Percentiles rank a stretch among this genome's conserved stretches.
These are phyloP conservation scores for Schizothecium vesticola DNA, from an alignment of 495 filamentous ascomycete genomes.

Conservation along the genomic window DNA sequence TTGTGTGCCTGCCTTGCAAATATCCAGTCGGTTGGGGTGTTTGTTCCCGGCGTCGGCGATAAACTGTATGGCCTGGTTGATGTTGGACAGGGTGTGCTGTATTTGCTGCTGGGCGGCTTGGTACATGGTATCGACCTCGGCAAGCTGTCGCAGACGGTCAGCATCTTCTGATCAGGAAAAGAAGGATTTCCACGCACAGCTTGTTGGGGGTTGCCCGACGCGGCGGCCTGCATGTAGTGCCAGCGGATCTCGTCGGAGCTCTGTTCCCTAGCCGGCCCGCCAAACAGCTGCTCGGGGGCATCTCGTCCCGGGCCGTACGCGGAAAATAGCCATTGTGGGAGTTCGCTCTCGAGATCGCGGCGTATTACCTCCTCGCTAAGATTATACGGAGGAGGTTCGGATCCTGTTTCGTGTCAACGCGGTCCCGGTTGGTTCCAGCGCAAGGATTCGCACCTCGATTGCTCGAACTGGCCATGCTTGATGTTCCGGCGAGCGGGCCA, in stretches of 20 bases:
- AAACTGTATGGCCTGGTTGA: conserved; percentile 68
- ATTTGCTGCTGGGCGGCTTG: conserved; percentile 63
- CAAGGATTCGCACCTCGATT: not conserved
- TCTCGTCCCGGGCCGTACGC: conserved; percentile 68
- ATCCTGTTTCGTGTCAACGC: not conserved
- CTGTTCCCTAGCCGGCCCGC: conserved; percentile 69
- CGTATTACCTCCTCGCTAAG: conserved; percentile 54
- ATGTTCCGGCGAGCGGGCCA: conserved; percentile 20
- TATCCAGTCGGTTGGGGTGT: conserved; percentile 77
- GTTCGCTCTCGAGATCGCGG: conserved; percentile 60
- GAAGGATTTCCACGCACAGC: conserved; percentile 43
- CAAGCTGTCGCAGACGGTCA: conserved; percentile 34
- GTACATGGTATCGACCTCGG: conserved; percentile 57
- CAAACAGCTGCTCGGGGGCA: conserved; percentile 73
- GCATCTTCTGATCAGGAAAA: not conserved
- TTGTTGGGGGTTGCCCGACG: conserved; percentile 55
- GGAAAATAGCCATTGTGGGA: conserved; percentile 78
- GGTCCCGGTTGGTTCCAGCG: not conserved
- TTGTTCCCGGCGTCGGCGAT: conserved; percentile 60
- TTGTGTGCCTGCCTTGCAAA: conserved; percentile 44
- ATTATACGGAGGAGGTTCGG: conserved; percentile 17
- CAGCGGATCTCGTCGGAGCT: conserved; percentile 78
- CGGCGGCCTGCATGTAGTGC: conserved; percentile 55
- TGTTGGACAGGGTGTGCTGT: conserved; percentile 56
- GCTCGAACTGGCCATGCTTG: not conserved